These are phyloP conservation scores for Jasminum sambac DNA, from an alignment of 257 asterid genomes.

Conservation along the genomic window DNA sequence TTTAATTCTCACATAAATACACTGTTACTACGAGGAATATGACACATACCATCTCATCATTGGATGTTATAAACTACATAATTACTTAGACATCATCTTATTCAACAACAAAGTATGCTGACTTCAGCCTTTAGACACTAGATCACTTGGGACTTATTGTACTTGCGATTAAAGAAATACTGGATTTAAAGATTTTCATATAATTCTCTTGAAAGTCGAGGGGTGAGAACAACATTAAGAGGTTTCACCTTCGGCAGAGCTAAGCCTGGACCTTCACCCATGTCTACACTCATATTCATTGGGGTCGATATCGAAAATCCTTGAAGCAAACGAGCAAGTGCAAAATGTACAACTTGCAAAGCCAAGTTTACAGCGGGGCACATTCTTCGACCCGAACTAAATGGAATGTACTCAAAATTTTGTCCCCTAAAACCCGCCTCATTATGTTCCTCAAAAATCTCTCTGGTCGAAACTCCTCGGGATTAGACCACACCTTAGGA, in stretches of 20 bases:
- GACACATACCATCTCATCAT: too few relatives aligned
- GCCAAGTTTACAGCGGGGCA: constrained; percentile 51
- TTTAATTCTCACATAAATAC: too few relatives aligned
- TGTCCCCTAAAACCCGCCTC: constrained; percentile 36
- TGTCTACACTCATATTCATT: constrained; percentile 34
- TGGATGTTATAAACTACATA: too few relatives aligned
- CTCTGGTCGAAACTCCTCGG: constrained; percentile 45
- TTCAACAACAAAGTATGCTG: too few relatives aligned
- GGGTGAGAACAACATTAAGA: constrained; percentile 40
- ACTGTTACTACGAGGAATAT: too few relatives aligned
- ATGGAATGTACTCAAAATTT: constrained; percentile 47
- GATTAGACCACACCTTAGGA: constrained; percentile 46
- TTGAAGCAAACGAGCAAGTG: constrained; percentile 54
- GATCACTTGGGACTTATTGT: too few relatives aligned
- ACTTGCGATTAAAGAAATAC: too few relatives aligned
- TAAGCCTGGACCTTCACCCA: constrained; percentile 54
- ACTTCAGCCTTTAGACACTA: too few relatives aligned
- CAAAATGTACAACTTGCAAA: constrained; percentile 31
- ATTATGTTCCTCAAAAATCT: constrained; percentile 34
- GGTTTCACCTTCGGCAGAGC: constrained; percentile 54
- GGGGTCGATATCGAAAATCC: constrained; percentile 41
- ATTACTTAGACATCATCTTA: too few relatives aligned
- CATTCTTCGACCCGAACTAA: constrained; percentile 54
- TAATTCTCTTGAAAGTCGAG: constrained; percentile 38
- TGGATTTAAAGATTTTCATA: constrained; percentile 30